phyloP scores from a whole-genome alignment of 1,284 basidiomycete genomes.

The Malassezia pachydermatis region DNA sequence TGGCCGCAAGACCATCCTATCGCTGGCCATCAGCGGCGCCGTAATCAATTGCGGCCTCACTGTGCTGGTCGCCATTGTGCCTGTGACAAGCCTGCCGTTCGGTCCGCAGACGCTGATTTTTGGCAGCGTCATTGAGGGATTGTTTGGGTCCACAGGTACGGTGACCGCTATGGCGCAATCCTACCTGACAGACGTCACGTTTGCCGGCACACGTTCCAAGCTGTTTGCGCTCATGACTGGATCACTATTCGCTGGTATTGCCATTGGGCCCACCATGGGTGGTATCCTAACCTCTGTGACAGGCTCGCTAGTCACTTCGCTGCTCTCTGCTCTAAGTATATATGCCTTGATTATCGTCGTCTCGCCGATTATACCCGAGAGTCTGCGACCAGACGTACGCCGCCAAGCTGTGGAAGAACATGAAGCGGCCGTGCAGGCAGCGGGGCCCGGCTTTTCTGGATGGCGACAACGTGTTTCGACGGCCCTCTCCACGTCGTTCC shows the following conservation, averaged over 20 bases:
- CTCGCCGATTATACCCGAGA: constrained; percentile 36
- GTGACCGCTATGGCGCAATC: constrained; percentile 67
- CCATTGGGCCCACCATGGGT: constrained; percentile 38
- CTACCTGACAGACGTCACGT: constrained; percentile 55
- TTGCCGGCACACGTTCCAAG: constrained; percentile 33
- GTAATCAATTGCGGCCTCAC: constrained; percentile 60
- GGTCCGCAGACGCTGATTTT: constrained; percentile 67
- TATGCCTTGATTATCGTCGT: constrained; percentile 32
- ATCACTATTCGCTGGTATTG: constrained; percentile 34
- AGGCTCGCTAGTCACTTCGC: constrained; percentile 23
- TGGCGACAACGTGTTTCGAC: constrained; percentile 16
- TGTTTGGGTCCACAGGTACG: constrained; percentile 75
- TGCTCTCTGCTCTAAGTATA: constrained; percentile 23
- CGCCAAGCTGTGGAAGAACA: background rate
- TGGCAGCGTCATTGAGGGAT: constrained; percentile 69
- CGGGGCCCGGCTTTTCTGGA: no score
- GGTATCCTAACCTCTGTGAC: constrained; percentile 36
- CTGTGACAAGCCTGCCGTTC: constrained; percentile 44
- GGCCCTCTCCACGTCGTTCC: constrained; percentile 25
- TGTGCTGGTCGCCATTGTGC: constrained; percentile 43
- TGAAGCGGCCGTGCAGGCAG: background rate
- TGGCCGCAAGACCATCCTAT: constrained; percentile 67
- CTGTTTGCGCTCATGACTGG: constrained; percentile 39
- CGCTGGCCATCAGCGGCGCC: constrained; percentile 27
- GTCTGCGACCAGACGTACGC: constrained; percentile 12